Base-by-base conservation (phyloP, 2,329 filamentous ascomycete species). In the Arthrobotrys sphaeroides region DNA sequence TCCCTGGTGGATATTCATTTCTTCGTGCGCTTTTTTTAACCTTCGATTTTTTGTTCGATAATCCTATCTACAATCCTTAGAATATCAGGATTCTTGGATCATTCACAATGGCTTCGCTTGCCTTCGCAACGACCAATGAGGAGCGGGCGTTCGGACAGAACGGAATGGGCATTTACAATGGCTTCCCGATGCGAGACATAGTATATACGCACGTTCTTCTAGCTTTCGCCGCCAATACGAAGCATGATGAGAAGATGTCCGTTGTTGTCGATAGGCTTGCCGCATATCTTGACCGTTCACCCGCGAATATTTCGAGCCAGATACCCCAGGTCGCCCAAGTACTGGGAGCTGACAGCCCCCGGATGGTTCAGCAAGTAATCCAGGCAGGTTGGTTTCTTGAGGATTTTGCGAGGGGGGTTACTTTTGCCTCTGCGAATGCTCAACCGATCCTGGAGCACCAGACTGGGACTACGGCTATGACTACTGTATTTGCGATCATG, bases 31-130 rank as follows among this genome's bases (percentile, higher is more conserved):
- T 47, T 33, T 9, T 28, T 28, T 68, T 53, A 42, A 69, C 18
- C 16, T 57, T 45, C 16, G 28, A 42, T 26, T n/a, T 22, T 49
- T 16, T 53, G 22, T 47, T n/a, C 16, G 2, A 16, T 9, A 60
- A 43, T 60, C 31, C 38, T 60, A 43, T 43, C 22, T n/a, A 2
- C 9, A 43, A 60, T 60, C 26, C 24, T 24, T 60, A 43, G 20
- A 20, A 26, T 43, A 45, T 43, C 12, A 20, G 18, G 9, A 33
- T 24, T 2, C 9, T 43, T 13, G 13, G 38, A 55, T 55, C 31
- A 26, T 43, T 43, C 16, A 40, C 24, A 9, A 74, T 75, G 72
- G 64, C 72, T 26, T 77, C 73, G 7, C 60, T 73, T 5, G 7
- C 59, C 20, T 67, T 57, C 36, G 31, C 73, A 2, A 73, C 60